Conservation (phyloP, 2,329 filamentous ascomycete species). For the Colletotrichum gloeosporioides region DNA sequence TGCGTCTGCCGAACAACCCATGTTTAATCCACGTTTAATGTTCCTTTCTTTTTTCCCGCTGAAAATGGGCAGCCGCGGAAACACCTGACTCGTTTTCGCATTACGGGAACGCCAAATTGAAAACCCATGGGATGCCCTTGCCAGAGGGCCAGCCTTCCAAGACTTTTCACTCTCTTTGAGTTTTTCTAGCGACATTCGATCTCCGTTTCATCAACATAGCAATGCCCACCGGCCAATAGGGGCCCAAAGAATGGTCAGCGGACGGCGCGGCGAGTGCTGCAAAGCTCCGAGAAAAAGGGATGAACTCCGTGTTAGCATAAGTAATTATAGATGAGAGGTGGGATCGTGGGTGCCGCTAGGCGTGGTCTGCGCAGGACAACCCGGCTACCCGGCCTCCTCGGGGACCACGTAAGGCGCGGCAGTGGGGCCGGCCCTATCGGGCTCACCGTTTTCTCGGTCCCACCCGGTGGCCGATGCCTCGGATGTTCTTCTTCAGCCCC, state of each 20-base stretch:
- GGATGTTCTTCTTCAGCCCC: not conserved
- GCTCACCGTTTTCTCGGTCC: not conserved
- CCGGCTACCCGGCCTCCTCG: not conserved
- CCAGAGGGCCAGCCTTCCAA: not conserved
- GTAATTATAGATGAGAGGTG: not conserved
- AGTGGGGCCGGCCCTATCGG: constrained; percentile 2
- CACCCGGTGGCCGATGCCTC: not conserved
- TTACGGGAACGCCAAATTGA: not conserved
- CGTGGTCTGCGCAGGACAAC: not conserved
- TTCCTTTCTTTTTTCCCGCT: not conserved
- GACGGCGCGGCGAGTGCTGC: not conserved
- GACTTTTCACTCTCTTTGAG: not conserved
- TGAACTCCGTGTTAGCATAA: not conserved
- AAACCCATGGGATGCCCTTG: not conserved
- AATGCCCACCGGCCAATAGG: not conserved
- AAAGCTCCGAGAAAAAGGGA: not conserved
- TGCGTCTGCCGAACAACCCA: not conserved
- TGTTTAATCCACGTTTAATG: not conserved
- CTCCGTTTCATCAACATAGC: not conserved
- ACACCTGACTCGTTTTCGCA: not conserved
- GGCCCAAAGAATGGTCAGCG: not conserved
- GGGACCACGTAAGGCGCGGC: not conserved
- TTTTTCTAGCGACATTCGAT: not conserved
- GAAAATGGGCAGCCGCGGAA: not conserved
- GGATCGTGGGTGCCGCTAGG: not conserved